phyloP scores from a whole-genome alignment of 305 asterid species.

The Nicotiana rustica region DNA sequence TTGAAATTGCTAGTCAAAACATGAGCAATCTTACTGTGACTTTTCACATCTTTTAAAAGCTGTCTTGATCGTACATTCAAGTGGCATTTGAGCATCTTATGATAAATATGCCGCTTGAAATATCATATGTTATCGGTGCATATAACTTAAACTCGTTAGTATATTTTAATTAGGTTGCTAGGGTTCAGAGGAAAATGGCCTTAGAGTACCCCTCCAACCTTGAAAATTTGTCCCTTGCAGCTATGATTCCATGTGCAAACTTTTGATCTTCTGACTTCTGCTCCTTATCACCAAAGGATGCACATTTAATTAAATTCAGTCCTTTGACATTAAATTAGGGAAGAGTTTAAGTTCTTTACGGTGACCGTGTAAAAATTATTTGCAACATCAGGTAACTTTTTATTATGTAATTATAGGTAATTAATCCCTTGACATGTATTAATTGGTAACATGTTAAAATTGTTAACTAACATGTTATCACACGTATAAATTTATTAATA shows the following conservation, averaged over 20 bases:
- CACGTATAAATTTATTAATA: too few species aligned
- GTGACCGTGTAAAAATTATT: too few species aligned
- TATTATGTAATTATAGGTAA: too few species aligned
- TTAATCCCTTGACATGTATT: too few species aligned
- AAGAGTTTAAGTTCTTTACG: too few species aligned
- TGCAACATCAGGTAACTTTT: too few species aligned
- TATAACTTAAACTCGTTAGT: too few species aligned
- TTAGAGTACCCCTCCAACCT: neutral
- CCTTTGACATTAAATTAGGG: neutral
- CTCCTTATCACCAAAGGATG: slow-evolving; percentile 10
- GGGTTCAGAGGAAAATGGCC: neutral
- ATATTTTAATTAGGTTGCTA: too few species aligned
- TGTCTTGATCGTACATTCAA: neutral
- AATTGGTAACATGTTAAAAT: too few species aligned
- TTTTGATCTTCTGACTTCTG: slow-evolving; percentile 26
- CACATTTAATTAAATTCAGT: slow-evolving; percentile 5
- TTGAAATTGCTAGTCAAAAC: neutral
- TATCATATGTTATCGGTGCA: neutral
- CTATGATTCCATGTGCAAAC: slow-evolving; percentile 20
- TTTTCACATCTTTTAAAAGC: too few species aligned
- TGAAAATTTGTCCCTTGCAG: neutral
- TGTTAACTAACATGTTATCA: too few species aligned
- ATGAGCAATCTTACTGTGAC: too few species aligned
- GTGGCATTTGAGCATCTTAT: neutral
- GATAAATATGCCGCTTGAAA: neutral